Base-by-base conservation (phyloP, 345 rosid species). In the Ceriops decandra region DNA sequence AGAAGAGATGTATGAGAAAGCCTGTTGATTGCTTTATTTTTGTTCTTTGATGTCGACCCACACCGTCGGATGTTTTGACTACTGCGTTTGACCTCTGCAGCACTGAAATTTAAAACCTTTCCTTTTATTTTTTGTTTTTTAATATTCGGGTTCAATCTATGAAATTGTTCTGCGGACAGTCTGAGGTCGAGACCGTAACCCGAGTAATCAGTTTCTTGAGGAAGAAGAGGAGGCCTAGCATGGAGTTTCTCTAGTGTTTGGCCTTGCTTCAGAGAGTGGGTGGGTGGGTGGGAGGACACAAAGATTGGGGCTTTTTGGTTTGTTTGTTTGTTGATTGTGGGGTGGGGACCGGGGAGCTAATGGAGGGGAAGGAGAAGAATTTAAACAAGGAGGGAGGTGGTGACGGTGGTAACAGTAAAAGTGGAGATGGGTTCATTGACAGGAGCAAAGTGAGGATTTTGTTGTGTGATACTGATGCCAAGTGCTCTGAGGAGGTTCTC, bases 361-460 rank as follows among this genome's bases (percentile, higher is more conserved):
- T 85, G 92, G 88, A 82, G 60, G 72, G 72, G 54, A 65, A 69
- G 79, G 86, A 80, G 73, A 75, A 83, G 79, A 91, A 76, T 80
- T 76, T 88, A 85, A 88, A 82, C 74, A 80, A 74, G 30, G 95
- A 85, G 73, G 64, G 79, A 61, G 74, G 70, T 33, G 76, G 71
- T 36, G 72, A 52, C 8, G 72, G 51, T 42, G 62, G 62, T 27
- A 78, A 66, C 32, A 63, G 52, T 64, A 86, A 80, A 28, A 72
- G 72, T 31, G 93, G 91, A 72, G 95, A 90, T 68, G 97, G 97
- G 42, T 84, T 95, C 35, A 83, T 88, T 75, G 99, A 95, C 54
- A 82, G 99, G 83, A 91, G 99, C 83, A 91, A 86, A 88, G 99
- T 95, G 62, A 86, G 99, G 81, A 95, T 95, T 78, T 81, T 95